These are phyloP conservation scores for Ramalina intermedia DNA, from an alignment of 495 filamentous ascomycete genomes.

Conservation along the genomic window DNA sequence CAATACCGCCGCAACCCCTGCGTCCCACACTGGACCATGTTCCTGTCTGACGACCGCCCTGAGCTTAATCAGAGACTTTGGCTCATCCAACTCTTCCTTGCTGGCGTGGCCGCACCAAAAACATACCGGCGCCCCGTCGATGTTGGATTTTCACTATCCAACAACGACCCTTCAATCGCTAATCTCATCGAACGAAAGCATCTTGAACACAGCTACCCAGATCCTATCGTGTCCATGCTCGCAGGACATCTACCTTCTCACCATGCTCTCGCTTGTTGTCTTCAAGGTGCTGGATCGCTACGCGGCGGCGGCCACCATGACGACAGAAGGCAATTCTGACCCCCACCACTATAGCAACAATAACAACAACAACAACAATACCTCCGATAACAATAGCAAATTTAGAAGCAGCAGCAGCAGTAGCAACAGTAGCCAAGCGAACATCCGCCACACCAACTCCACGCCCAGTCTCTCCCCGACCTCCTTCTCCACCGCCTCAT, in stretches of 20 bases:
- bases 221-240: constrained; percentile 16
- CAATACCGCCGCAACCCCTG: not conserved
- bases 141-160: not conserved
- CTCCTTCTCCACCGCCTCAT: no score
- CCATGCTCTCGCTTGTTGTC: constrained; percentile 15
- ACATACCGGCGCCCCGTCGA: not conserved
- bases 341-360: not conserved
- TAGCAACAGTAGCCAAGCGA: no score
- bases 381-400: no score
- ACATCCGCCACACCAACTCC: no score
- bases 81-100: constrained; percentile 1
- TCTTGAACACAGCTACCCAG: constrained; percentile 11
- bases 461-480: no score
- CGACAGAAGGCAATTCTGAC: not conserved
- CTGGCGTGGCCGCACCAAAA: not conserved
- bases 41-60: constrained; percentile 2
- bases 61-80: constrained; percentile 5
- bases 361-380: not conserved
- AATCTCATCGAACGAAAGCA: constrained; percentile 16
- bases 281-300: constrained; percentile 21
- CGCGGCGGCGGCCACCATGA: constrained; percentile 7
- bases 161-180: constrained; percentile 12
- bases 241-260: constrained; percentile 16
- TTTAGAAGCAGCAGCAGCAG: no score
- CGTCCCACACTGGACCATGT: not conserved